Evolutionary conservation across 2,329 filamentous ascomycete genomes (phyloP), one percentile per base, ranked within the genome.

Genomic region (Fusarium udum): DNA sequence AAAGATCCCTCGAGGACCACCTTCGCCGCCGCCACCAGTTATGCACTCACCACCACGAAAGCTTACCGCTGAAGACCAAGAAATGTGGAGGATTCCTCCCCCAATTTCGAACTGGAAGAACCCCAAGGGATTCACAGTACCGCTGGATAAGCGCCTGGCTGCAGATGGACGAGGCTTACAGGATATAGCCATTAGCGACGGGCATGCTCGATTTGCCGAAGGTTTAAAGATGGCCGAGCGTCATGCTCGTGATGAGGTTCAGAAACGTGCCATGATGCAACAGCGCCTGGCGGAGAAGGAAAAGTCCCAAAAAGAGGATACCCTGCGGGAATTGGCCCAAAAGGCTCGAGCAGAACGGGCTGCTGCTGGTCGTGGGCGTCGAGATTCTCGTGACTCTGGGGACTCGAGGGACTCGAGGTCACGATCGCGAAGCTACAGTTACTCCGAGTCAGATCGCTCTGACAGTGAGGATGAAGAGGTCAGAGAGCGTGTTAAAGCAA

Each of bases 41-140:
- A 94, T 99, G 90, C 95, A 97, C 82, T 97, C 94, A 6, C 96
- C 96, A 20, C 95, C 96, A 0, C 88, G 96, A 71, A 99, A 98
- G 80, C 87, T 99, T 70, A 99, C 96, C 3, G 96, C 95, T 11
- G 95, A 97, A 81, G 96, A 99, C 77, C 95, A 98, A 82, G 96
- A 98, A 82, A 94, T 93, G 67, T 99, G 96, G 96, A 95, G 92
- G 79, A 98, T 90, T 45, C 88, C 87, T 0, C 95, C 95, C 6
- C 93, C 95, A 0, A 92, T 99, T 4, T 97, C 94, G 26, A 98
- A 98, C 82, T 99, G 96, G 96, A 99, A 99, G 89, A 99, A 99
- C 82, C 94, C 95, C 2, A 98, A 98, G 85, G 96, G 96, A 78
- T 99, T 97, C 80, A 99, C 96, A 0, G 94, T 99, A 2, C 94